Conservation (phyloP, 352 stramenopile species). For the Phytophthora colocasiae region DNA sequence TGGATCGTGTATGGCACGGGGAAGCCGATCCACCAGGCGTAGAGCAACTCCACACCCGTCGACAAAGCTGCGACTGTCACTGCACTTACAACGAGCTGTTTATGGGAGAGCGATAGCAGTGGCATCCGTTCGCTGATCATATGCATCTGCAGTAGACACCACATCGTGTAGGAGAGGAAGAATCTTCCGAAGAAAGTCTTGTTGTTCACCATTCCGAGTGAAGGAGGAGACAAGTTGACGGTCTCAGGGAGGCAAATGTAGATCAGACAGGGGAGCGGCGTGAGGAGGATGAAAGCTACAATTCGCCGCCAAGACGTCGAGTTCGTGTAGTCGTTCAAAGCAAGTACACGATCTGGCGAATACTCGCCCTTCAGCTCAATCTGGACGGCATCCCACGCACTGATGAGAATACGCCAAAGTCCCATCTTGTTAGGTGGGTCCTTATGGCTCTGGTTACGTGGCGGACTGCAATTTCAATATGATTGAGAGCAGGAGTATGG, state of each 20-base stretch:
- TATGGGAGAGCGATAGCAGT: conserved; percentile 14
- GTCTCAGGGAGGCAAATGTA: conserved; percentile 25
- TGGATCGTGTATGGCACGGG: conserved; percentile 24
- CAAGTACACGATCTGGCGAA: conserved; percentile 3
- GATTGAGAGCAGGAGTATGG: neutral
- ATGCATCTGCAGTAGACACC: conserved; percentile 23
- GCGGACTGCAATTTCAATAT: neutral
- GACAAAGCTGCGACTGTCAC: conserved; percentile 8
- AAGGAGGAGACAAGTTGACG: conserved; percentile 7
- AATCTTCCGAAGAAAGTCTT: conserved; percentile 30
- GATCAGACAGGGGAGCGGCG: conserved; percentile 7
- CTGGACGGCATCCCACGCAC: conserved; percentile 5
- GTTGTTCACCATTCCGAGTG: conserved; percentile 17
- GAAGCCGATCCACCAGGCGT: conserved; percentile 25
- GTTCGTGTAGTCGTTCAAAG: conserved; percentile 10
- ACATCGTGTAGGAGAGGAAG: conserved; percentile 30
- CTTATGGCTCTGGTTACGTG: neutral
- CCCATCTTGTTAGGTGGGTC: neutral
- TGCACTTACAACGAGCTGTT: conserved; percentile 12
- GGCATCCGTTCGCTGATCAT: conserved; percentile 22
- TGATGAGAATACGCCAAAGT: neutral
- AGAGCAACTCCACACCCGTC: conserved; percentile 13
- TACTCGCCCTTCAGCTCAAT: conserved; percentile 18
- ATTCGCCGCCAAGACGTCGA: conserved; percentile 11
- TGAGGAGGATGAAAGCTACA: conserved; percentile 4